Conservation (phyloP, 257 asterid genomes). For the Henckelia pumila region DNA sequence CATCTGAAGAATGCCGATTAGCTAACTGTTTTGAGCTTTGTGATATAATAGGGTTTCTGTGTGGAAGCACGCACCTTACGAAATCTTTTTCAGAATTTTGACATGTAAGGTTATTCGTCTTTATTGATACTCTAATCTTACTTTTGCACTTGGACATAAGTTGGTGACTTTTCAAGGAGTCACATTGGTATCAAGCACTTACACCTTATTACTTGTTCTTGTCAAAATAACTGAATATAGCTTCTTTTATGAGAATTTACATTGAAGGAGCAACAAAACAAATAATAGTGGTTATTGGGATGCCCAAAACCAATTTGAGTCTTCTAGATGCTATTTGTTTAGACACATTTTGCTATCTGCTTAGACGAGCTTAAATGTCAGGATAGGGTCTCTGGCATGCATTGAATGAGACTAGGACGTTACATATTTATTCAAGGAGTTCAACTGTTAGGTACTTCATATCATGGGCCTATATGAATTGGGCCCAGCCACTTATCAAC, state of each 20-base stretch:
- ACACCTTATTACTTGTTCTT: neutral
- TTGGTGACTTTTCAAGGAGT: neutral
- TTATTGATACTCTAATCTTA: slow-evolving; percentile 15
- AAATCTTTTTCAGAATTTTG: slow-evolving; percentile 88
- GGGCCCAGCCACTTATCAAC: too few relatives aligned
- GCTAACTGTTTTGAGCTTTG: slow-evolving; percentile 27
- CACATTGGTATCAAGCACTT: neutral
- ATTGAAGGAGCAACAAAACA: too few relatives aligned
- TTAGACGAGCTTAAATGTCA: too few relatives aligned
- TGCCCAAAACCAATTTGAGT: too few relatives aligned
- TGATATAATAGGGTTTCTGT: slow-evolving; percentile 78
- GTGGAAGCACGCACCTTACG: slow-evolving; percentile 97
- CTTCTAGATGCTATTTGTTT: too few relatives aligned
- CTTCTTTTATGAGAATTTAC: neutral
- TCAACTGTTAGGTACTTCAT: too few relatives aligned
- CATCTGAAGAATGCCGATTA: slow-evolving; percentile 21
- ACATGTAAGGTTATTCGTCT: slow-evolving; percentile 65
- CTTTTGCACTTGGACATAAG: slow-evolving; percentile 15
- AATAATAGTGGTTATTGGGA: too few relatives aligned
- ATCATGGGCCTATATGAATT: too few relatives aligned
- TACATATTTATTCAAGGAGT: too few relatives aligned
- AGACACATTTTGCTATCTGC: too few relatives aligned
- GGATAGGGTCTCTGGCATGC: too few relatives aligned
- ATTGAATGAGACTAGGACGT: too few relatives aligned
- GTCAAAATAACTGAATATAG: neutral